Evolutionary conservation across 2,329 filamentous ascomycete species (phyloP).

Genomic region (Thelonectria blattea): DNA sequence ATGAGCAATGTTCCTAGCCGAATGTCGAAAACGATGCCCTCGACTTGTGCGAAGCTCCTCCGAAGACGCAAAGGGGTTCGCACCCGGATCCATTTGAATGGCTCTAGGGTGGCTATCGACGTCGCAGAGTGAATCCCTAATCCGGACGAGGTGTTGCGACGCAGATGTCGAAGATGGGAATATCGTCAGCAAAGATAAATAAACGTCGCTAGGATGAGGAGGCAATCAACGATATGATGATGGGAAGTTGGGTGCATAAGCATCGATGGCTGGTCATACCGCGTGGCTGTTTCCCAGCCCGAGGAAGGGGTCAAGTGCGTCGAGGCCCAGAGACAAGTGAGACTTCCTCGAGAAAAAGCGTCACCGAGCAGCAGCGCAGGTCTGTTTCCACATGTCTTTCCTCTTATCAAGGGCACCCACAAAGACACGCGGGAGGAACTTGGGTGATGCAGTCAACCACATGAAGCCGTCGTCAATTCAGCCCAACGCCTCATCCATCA

Average conservation of each 20-base stretch:
- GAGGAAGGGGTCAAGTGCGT: background rate
- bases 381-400: background rate
- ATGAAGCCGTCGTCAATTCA: constrained; percentile 26
- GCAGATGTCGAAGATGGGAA: background rate
- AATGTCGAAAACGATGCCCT: constrained; percentile 10
- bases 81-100: constrained; percentile 20
- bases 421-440: background rate
- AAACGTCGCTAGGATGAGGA: background rate
- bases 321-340: too few species aligned
- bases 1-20: constrained; percentile 36
- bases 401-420: background rate
- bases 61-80: constrained; percentile 9
- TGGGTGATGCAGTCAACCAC: constrained; percentile 1
- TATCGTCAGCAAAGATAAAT: background rate
- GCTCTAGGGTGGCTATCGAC: background rate
- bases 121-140: background rate
- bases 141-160: background rate
- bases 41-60: constrained; percentile 19
- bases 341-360: background rate
- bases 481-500: constrained; percentile 26
- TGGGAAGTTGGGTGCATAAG: background rate
- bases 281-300: background rate
- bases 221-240: background rate
- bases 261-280: background rate
- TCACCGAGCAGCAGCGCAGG: background rate